Percentiles rank a stretch among this genome's conserved stretches.
Conservation (phyloP, 352 stramenopile genomes). For the Pythium angustatum region DNA sequence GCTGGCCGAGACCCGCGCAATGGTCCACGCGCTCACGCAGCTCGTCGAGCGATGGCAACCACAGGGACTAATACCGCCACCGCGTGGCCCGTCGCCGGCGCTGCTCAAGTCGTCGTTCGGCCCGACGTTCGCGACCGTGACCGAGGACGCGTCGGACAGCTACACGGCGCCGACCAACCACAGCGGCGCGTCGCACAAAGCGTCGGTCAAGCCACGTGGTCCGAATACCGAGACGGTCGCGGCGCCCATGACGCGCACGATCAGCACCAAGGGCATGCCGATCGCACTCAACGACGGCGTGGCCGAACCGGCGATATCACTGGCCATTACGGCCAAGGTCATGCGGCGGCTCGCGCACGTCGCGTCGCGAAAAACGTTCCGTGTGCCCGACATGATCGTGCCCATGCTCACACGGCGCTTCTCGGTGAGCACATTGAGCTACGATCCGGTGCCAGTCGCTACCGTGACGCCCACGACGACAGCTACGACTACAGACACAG, state of each 20-base stretch:
- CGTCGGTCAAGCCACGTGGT: constrained; percentile 28
- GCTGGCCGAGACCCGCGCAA: background rate
- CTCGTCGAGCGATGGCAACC: background rate
- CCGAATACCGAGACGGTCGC: too few species aligned
- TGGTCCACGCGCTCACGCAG: background rate
- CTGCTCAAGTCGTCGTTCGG: background rate
- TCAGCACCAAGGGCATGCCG: constrained; percentile 35
- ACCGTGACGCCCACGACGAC: too few species aligned
- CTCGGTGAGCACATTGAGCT: background rate
- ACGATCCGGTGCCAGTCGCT: background rate
- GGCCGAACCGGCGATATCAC: background rate
- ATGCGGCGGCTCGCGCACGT: background rate
- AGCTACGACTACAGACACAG: too few species aligned
- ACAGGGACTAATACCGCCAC: too few species aligned
- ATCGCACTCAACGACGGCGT: background rate
- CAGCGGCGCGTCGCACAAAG: background rate
- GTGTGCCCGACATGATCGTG: background rate
- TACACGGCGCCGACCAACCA: constrained; percentile 40
- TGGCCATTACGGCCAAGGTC: background rate
- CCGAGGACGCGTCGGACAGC: constrained; percentile 39
- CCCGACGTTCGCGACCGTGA: background rate
- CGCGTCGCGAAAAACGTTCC: background rate
- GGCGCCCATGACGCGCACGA: constrained; percentile 49
- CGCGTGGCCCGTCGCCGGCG: too few species aligned
- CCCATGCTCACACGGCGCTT: background rate